A percentile compares a stretch with the other conserved stretches of the same genome.
These are phyloP conservation scores for Batrachochytrium dendrobatidis DNA, from an alignment of 371 early-diverging fungal genomes.

Conservation along the genomic window DNA sequence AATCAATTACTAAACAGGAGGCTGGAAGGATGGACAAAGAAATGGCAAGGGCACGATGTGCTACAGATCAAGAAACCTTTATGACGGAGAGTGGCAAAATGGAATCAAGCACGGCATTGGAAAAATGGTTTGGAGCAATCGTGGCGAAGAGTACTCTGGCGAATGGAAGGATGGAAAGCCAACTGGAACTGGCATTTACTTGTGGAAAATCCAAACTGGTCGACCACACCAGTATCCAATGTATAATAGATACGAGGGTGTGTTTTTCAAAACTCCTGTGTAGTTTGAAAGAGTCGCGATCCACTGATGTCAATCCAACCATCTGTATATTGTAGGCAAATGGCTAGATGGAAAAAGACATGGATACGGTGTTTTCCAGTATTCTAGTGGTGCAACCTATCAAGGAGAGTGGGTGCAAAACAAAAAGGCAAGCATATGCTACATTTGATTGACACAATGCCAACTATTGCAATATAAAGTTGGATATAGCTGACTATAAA, in stretches of 20 bases:
- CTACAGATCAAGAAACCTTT: constrained; percentile 43
- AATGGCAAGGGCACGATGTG: constrained; percentile 42
- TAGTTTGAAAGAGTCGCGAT: background rate
- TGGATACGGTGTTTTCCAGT: constrained; percentile 38
- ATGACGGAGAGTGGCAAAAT: constrained; percentile 41
- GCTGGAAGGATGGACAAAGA: constrained; percentile 30
- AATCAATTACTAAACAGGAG: constrained; percentile 20
- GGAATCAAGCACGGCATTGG: constrained; percentile 39
- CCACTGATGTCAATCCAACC: background rate
- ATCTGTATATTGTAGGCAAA: constrained; percentile 15
- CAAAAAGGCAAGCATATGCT: constrained; percentile 27
- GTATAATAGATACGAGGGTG: constrained; percentile 37
- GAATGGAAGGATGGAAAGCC: constrained; percentile 43
- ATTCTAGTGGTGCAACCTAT: constrained; percentile 40
- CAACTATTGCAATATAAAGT: background rate
- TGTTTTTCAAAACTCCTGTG: background rate
- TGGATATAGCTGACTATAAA: background rate
- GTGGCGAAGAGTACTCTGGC: constrained; percentile 38
- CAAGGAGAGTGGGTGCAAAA: constrained; percentile 43
- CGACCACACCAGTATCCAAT: constrained; percentile 30
- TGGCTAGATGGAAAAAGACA: constrained; percentile 35
- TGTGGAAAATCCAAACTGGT: constrained; percentile 22
- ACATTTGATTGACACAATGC: background rate
- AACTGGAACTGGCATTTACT: constrained; percentile 38
- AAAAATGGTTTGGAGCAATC: constrained; percentile 36